phyloP scores from a whole-genome alignment of 306 rosid species.

The Trifolium dubium region DNA sequence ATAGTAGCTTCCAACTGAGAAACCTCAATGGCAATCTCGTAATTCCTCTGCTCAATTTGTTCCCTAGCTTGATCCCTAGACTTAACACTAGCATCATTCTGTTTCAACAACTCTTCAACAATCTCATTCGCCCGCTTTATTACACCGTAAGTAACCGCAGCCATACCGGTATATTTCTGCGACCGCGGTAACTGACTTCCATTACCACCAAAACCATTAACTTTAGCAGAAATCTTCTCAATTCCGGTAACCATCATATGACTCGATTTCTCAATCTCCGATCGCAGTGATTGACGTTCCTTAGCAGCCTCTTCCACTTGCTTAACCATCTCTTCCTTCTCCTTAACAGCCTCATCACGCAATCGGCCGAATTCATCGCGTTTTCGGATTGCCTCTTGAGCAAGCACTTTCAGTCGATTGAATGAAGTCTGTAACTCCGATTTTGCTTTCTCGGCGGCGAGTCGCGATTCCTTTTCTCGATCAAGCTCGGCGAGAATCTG shows the following conservation, averaged over 20 bases:
- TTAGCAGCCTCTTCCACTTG: slow-evolving; percentile 51
- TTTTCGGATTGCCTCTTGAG: slow-evolving; percentile 86
- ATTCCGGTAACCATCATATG: slow-evolving; percentile 92
- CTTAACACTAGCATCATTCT: slow-evolving; percentile 72
- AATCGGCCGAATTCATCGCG: slow-evolving; percentile 79
- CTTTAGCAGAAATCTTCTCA: slow-evolving; percentile 87
- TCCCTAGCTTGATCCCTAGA: slow-evolving; percentile 86
- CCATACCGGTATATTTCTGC: slow-evolving; percentile 79
- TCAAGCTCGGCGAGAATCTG: slow-evolving; percentile 84
- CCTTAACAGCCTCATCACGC: slow-evolving; percentile 83
- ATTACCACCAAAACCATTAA: slow-evolving; percentile 62
- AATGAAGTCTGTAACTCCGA: slow-evolving; percentile 73
- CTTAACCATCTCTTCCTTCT: slow-evolving; percentile 65
- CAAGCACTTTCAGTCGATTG: slow-evolving; percentile 69
- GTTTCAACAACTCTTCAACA: slow-evolving; percentile 82
- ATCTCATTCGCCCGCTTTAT: slow-evolving; percentile 92
- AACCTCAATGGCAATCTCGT: slow-evolving; percentile 95
- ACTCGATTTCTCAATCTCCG: slow-evolving; percentile 85
- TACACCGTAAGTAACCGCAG: slow-evolving; percentile 79
- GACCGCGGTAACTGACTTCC: slow-evolving; percentile 66
- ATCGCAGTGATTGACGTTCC: slow-evolving; percentile 71
- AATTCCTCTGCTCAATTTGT: slow-evolving; percentile 90
- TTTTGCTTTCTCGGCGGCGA: slow-evolving; percentile 71
- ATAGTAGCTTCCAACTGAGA: slow-evolving; percentile 94
- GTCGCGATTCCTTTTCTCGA: slow-evolving; percentile 80